Evolutionary conservation across 1,139 yeast species (phyloP).

Genomic region (Debaryomyces singareniensis): DNA sequence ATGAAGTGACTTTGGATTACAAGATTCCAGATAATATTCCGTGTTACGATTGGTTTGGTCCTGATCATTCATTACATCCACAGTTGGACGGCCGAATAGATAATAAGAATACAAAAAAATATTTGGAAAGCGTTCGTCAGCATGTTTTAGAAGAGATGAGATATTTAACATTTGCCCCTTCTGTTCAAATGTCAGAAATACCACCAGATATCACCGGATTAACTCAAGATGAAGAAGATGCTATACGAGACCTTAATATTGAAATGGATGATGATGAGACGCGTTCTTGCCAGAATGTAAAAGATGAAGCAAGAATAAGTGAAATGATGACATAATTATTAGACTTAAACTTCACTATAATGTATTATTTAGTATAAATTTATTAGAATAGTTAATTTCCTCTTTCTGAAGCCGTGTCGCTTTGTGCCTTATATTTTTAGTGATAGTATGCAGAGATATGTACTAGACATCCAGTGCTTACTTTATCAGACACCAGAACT

Average conservation of each 20-base stretch:
- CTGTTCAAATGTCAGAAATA: conserved; percentile 84
- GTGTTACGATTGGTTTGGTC: conserved; percentile 84
- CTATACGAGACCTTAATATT: conserved; percentile 43
- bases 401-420: no score
- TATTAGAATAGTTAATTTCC: no score
- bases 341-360: not conserved
- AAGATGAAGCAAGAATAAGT: conserved; percentile 23
- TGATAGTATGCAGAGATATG: no score
- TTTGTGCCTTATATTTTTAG: no score
- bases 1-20: conserved; percentile 69
- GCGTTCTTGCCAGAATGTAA: conserved; percentile 11
- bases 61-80: conserved; percentile 88
- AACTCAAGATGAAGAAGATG: conserved; percentile 54
- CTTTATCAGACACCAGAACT: no score
- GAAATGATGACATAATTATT: conserved; percentile 9
- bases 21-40: conserved; percentile 77
- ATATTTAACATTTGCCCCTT: conserved; percentile 84
- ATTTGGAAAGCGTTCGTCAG: conserved; percentile 71
- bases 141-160: conserved; percentile 79
- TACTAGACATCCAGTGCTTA: no score
- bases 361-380: not conserved
- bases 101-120: conserved; percentile 79
- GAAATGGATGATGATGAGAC: conserved; percentile 36
- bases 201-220: conserved; percentile 80
- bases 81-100: conserved; percentile 83